Base-by-base conservation (phyloP, 1,139 yeast species). In the Kodamaea alishanica region DNA sequence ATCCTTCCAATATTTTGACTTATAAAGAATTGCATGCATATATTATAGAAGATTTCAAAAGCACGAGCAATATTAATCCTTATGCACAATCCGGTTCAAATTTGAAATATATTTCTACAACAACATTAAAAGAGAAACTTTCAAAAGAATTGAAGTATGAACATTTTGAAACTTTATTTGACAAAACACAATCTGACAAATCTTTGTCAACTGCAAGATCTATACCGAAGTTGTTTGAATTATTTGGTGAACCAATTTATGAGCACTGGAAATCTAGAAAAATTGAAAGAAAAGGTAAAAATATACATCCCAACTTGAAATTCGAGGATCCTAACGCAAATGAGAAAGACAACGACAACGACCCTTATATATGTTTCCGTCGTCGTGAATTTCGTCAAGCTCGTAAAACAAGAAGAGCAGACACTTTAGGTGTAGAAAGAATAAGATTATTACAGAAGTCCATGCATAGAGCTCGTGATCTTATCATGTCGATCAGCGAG, bases 381-480 rank as follows among this genome's bases (percentile, higher is more conserved):
- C 81, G 97, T 53, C 84, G 99, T 61, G 98, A 90, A 56, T 84
- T 89, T 50, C 80, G 98, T 48, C 97, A 87, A 58, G 95, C 95
- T 30, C 83, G 99, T 60, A 92, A 92, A 60, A 94, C 99, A 0
- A 79, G 99, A 60, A 78, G 97, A 49, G 88, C 97, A 0, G 99
- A 94, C 63, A 79, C 86, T 28, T 84, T 88, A 49, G 89, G 95
- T 48, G 85, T 92, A 6, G 97, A 90, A 59, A 79, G 92, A 49
- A 70, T 92, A 37, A 76, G 95, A 30, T 64, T 77, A 44, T 66
- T 94, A 34, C 87, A 84, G 48, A 75, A 75, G 46, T 96, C 94
- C 45, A 71, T 92, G 66, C 84, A 79, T 49, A 74, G 81, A 41
- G 95, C 96, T 1, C 76, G 84, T 45, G 81, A 78, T 44, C 67